Percentiles rank a stretch among this genome's conserved stretches.
phyloP scores from a whole-genome alignment of 169 alveolate genomes.

The Hepatocystis sp. region DNA sequence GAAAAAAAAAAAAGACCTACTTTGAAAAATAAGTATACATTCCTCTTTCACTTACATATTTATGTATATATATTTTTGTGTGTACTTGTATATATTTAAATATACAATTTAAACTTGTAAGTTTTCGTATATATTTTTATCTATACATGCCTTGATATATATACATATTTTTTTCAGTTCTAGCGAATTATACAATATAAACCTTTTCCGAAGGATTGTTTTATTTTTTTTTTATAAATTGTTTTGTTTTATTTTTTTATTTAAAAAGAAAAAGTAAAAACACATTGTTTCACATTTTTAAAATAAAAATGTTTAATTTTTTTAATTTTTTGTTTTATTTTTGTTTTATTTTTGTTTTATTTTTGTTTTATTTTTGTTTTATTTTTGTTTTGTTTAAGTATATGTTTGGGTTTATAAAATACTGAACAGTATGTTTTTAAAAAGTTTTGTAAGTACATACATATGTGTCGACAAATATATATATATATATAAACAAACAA shows the following conservation, averaged over 20 bases:
- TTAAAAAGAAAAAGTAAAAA: neutral
- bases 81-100: too few relatives aligned
- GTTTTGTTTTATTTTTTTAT: neutral
- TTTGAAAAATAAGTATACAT: too few relatives aligned
- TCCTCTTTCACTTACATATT: too few relatives aligned
- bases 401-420: slow-evolving; percentile 5
- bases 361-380: too few relatives aligned
- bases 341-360: too few relatives aligned
- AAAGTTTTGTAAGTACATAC: neutral
- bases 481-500: slow-evolving; percentile 5
- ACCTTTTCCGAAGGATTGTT: slow-evolving; percentile 1
- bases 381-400: slow-evolving; percentile 11
- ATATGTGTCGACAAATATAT: neutral
- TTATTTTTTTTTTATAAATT: slow-evolving; percentile 24
- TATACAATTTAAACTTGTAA: too few relatives aligned
- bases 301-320: slow-evolving; percentile 18
- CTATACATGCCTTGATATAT: too few relatives aligned
- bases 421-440: neutral
- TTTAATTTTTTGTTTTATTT: neutral
- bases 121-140: too few relatives aligned
- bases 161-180: slow-evolving; percentile 29
- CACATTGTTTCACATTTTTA: neutral
- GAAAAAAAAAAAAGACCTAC: too few relatives aligned
- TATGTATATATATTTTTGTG: too few relatives aligned
- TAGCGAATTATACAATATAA: slow-evolving; percentile 60